Conservation (phyloP, 2,329 filamentous ascomycete species). For the Fusarium sublunatum region DNA sequence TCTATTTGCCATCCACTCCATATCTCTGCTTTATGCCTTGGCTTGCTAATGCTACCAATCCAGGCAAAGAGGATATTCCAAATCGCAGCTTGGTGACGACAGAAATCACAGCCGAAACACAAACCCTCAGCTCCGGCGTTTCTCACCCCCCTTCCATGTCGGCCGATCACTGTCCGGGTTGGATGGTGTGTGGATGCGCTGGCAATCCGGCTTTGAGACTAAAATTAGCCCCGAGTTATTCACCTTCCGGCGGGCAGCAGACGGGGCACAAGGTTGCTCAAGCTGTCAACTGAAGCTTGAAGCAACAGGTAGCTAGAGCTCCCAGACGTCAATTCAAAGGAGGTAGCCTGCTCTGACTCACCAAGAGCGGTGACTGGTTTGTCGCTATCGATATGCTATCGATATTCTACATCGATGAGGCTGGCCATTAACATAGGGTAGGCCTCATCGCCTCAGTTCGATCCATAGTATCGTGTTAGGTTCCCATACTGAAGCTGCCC, state of each 20-base stretch:
- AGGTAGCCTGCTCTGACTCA: conserved; percentile 31
- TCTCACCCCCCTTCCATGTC: conserved; percentile 39
- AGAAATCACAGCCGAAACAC: conserved; percentile 29
- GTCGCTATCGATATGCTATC: conserved; percentile 29
- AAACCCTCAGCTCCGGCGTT: conserved; percentile 25
- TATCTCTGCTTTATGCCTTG: conserved; percentile 4
- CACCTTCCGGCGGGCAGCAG: conserved; percentile 29
- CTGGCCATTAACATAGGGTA: conserved; percentile 11
- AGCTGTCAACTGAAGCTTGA: conserved; percentile 14
- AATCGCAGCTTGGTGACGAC: conserved; percentile 34
- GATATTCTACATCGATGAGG: conserved; percentile 16
- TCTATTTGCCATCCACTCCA: background rate
- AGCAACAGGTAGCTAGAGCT: conserved; percentile 6
- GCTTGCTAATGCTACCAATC: background rate
- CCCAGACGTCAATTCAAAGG: conserved; percentile 14
- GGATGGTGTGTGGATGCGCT: conserved; percentile 46
- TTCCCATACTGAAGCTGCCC: conserved; percentile 27
- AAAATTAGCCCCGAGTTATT: conserved; percentile 44
- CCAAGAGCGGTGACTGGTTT: conserved; percentile 30
- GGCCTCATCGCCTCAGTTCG: conserved; percentile 19
- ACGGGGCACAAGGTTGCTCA: conserved; percentile 25
- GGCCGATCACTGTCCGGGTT: conserved; percentile 40
- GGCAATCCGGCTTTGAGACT: conserved; percentile 41
- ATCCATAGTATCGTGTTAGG: conserved; percentile 22
- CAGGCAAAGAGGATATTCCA: conserved; percentile 6